phyloP scores from a whole-genome alignment of 139 green algal species.

The Tetradesmus obliquus region DNA sequence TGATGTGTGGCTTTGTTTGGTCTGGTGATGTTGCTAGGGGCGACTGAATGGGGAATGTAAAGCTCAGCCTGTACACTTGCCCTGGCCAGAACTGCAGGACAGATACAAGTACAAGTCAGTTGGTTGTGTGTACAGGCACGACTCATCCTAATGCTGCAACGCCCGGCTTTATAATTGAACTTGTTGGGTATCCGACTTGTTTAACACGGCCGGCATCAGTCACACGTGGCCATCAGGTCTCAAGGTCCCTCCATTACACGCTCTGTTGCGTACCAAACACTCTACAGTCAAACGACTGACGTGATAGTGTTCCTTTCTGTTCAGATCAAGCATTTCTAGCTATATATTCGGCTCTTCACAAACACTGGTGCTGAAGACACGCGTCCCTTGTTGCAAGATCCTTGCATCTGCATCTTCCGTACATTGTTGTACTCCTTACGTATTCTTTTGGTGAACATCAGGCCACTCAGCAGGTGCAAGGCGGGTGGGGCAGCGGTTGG shows the following conservation, averaged over 20 bases:
- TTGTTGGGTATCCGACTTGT: neutral
- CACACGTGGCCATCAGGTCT: neutral
- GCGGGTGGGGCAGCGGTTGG: neutral
- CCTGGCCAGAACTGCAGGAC: neutral
- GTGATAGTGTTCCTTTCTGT: neutral
- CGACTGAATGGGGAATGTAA: too few species aligned
- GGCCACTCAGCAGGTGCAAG: neutral
- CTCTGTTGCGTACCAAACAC: neutral
- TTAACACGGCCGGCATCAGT: neutral
- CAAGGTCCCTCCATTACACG: neutral
- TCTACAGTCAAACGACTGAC: neutral
- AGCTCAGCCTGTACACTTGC: neutral
- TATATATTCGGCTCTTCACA: neutral
- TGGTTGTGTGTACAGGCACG: neutral
- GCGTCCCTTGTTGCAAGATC: neutral
- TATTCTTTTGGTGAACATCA: neutral
- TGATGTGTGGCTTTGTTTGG: too few species aligned
- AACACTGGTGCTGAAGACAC: neutral
- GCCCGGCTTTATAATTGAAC: neutral
- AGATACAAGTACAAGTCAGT: neutral
- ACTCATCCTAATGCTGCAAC: neutral
- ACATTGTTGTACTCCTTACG: neutral
- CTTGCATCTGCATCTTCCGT: neutral
- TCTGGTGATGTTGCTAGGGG: too few species aligned
- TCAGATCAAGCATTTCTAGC: neutral